phyloP scores from a whole-genome alignment of 2,329 filamentous ascomycete genomes.

The Huntiella omanensis region DNA sequence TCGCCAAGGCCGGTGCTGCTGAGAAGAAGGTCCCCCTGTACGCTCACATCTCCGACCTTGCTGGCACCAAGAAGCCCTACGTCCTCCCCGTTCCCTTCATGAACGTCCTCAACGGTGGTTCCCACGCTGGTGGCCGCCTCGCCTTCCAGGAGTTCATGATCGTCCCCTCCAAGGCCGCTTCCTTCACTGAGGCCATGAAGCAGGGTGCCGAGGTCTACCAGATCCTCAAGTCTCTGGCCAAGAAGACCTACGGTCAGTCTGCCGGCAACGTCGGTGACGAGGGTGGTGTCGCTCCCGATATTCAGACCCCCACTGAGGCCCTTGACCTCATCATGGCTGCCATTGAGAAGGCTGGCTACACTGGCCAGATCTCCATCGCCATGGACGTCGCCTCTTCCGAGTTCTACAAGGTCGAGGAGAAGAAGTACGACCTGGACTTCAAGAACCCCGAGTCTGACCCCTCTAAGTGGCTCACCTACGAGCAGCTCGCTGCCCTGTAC shows the following conservation, averaged over 20 bases:
- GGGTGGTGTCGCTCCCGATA: slow-evolving; percentile 98
- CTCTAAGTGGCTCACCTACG: slow-evolving; percentile 96
- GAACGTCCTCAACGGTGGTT: slow-evolving; percentile 84
- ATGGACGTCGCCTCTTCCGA: slow-evolving; percentile 99
- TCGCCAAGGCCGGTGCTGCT: slow-evolving; percentile 76
- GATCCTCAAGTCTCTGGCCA: slow-evolving; percentile 85
- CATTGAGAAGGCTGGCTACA: slow-evolving; percentile 91
- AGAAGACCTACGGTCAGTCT: slow-evolving; percentile 99
- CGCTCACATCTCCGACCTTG: slow-evolving; percentile 71
- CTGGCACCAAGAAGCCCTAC: slow-evolving; percentile 80
- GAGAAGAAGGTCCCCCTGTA: slow-evolving; percentile 79
- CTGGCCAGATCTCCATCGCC: slow-evolving; percentile 89
- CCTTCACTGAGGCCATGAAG: slow-evolving; percentile 90
- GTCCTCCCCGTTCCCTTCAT: slow-evolving; percentile 82
- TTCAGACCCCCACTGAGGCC: slow-evolving; percentile 90
- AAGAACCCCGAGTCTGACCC: slow-evolving; percentile 98
- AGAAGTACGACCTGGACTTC: slow-evolving; percentile 99
- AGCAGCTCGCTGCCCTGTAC: slow-evolving; percentile 89
- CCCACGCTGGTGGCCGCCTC: slow-evolving; percentile 89
- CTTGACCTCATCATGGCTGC: slow-evolving; percentile 88
- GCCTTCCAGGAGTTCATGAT: slow-evolving; percentile 98
- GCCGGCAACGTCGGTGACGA: slow-evolving; percentile 98
- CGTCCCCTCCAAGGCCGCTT: slow-evolving; percentile 65
- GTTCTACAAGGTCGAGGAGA: slow-evolving; percentile 93
- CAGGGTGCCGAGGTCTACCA: slow-evolving; percentile 97